Evolutionary conservation across 352 stramenopile species (phyloP).

Genomic region (Phytophthora colocasiae): DNA sequence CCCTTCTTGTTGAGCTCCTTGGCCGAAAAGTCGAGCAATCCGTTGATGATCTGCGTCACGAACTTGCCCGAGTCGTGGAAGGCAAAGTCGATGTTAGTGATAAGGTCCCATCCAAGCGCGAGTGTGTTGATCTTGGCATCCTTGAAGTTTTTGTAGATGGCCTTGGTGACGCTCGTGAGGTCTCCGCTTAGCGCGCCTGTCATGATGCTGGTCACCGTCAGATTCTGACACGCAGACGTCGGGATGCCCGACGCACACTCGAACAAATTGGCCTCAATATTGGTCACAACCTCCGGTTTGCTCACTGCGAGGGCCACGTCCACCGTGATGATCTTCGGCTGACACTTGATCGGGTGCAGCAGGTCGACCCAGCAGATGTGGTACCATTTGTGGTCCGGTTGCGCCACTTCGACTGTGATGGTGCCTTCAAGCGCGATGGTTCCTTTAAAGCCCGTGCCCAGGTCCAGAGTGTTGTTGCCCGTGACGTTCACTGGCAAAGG

Average conservation of each 20-base stretch:
- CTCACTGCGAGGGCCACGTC: constrained; percentile 46
- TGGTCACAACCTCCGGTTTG: constrained; percentile 42
- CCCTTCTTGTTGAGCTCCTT: constrained; percentile 71
- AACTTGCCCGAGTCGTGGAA: constrained; percentile 51
- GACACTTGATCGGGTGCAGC: constrained; percentile 55
- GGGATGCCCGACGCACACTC: constrained; percentile 40
- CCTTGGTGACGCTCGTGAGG: constrained; percentile 29
- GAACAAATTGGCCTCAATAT: constrained; percentile 47
- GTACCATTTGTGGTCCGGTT: constrained; percentile 70
- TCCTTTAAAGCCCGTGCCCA: constrained; percentile 56
- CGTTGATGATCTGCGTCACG: constrained; percentile 52
- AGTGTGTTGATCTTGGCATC: constrained; percentile 46
- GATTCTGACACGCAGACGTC: constrained; percentile 52
- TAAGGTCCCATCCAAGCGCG: constrained; percentile 36
- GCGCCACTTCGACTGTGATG: constrained; percentile 54
- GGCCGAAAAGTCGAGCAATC: constrained; percentile 53
- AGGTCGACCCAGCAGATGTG: constrained; percentile 68
- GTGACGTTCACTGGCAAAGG: constrained; percentile 61
- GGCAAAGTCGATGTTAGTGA: constrained; percentile 58
- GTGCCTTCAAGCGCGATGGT: constrained; percentile 44
- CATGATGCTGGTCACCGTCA: constrained; percentile 58
- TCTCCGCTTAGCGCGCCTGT: constrained; percentile 34
- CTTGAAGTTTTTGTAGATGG: constrained; percentile 52
- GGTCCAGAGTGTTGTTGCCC: constrained; percentile 35
- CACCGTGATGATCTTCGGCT: constrained; percentile 44